Percentiles rank a stretch among this genome's conserved stretches.
Conservation (phyloP, 1,284 basidiomycete genomes). For the Papiliotrema nemorosa region DNA sequence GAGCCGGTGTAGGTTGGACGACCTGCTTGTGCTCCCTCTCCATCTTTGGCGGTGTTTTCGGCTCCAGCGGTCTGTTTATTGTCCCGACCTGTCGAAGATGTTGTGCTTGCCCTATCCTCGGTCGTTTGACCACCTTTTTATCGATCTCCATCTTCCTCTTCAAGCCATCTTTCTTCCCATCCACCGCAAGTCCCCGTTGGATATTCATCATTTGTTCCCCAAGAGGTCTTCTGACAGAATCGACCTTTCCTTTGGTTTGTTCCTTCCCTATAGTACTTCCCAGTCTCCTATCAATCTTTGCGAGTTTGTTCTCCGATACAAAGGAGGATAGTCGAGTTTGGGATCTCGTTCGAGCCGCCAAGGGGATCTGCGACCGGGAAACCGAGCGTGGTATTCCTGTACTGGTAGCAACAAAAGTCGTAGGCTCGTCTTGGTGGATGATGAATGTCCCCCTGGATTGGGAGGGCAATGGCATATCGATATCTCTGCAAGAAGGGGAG, state of each 20-base stretch:
- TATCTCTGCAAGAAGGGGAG: not conserved
- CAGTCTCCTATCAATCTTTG: not conserved
- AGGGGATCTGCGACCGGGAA: not conserved
- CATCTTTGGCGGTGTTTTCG: not conserved
- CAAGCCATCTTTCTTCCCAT: not conserved
- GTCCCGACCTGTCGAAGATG: too few relatives aligned
- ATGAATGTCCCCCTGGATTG: not conserved
- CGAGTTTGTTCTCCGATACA: not conserved
- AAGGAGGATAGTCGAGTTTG: slow-evolving; percentile 3
- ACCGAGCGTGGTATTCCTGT: not conserved
- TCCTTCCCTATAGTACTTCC: not conserved
- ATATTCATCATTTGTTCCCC: slow-evolving; percentile 1
- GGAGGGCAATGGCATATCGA: not conserved
- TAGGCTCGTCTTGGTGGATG: not conserved
- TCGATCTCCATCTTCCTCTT: not conserved
- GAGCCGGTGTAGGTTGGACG: not conserved
- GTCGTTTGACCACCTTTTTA: not conserved
- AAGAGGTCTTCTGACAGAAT: not conserved
- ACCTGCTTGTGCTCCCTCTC: not conserved
- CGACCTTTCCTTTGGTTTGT: not conserved
- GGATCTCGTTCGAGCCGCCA: slow-evolving; percentile 5
- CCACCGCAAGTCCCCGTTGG: not conserved
- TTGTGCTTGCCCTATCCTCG: too few relatives aligned
- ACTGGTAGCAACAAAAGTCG: not conserved
- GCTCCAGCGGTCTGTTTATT: not conserved